Percentiles rank a stretch among this genome's conserved stretches.
phyloP scores from a whole-genome alignment of 208 protist species.

The Endotrypanum monterogeii region DNA sequence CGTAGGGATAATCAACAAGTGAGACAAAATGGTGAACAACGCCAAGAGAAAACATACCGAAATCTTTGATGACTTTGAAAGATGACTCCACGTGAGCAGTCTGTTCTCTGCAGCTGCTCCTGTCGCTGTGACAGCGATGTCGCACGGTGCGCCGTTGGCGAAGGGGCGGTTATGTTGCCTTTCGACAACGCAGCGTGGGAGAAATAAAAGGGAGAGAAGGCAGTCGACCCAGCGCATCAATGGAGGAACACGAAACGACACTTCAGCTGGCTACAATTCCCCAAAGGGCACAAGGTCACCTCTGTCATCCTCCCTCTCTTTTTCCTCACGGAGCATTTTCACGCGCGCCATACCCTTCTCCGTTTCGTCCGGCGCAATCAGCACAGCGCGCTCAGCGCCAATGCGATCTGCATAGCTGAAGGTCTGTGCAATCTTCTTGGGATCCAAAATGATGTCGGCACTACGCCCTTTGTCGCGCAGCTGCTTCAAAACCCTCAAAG shows the following conservation, averaged over 20 bases:
- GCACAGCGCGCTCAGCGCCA: slow-evolving; percentile 82
- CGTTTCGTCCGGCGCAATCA: slow-evolving; percentile 95
- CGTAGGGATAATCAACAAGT: slow-evolving; percentile 4
- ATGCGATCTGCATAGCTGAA: slow-evolving; percentile 96
- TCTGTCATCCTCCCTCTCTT: slow-evolving; percentile 62
- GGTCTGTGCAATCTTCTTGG: slow-evolving; percentile 90
- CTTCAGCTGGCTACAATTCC: slow-evolving; percentile 31
- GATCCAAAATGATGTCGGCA: slow-evolving; percentile 92
- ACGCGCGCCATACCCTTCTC: slow-evolving; percentile 84
- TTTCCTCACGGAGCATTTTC: slow-evolving; percentile 89
- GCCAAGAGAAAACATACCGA: not conserved
- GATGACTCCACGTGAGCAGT: not conserved
- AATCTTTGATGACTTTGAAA: not conserved
- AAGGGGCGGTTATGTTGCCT: not conserved
- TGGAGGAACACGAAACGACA: not conserved
- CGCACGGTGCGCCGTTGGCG: not conserved
- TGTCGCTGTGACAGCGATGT: not conserved
- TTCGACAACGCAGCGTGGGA: not conserved
- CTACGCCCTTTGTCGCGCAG: slow-evolving; percentile 79
- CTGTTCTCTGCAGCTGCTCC: not conserved
- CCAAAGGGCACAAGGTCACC: slow-evolving; percentile 59
- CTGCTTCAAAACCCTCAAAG: slow-evolving; percentile 70
- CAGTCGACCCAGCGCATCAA: not conserved
- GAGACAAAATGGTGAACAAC: not conserved
- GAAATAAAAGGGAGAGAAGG: slow-evolving; percentile 16